Conservation (phyloP, 129 eudicot genomes). For the Artemisia tridentata region DNA sequence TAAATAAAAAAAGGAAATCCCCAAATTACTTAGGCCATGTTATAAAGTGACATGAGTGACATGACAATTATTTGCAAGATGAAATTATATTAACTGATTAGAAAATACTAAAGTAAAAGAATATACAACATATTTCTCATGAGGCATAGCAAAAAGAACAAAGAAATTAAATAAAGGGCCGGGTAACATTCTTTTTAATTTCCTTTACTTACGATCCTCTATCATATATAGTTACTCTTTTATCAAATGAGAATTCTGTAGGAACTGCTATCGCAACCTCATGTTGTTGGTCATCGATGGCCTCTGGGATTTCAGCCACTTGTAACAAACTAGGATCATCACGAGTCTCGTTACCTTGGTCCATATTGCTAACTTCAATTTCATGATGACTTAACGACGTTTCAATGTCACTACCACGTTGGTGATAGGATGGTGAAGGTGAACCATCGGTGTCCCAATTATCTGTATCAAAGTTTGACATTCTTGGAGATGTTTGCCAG, state of each 20-base stretch:
- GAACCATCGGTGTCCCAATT: constrained; percentile 35
- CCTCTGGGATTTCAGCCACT: constrained; percentile 4
- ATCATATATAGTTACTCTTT: constrained; percentile 19
- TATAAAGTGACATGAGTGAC: no score
- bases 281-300: constrained; percentile 13
- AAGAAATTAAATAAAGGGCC: constrained; percentile 15
- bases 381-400: constrained; percentile 14
- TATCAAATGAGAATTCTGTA: constrained; percentile 38
- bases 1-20: no score
- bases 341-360: constrained; percentile 9
- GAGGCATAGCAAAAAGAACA: constrained; percentile 3
- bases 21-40: no score
- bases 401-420: constrained; percentile 5
- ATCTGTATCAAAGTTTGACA: constrained; percentile 32
- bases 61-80: neutral
- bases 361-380: constrained; percentile 3
- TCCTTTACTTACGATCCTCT: constrained; percentile 11
- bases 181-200: neutral
- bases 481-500: constrained; percentile 40
- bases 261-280: constrained; percentile 27
- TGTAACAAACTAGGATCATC: constrained; percentile 12
- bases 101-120: neutral
- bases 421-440: constrained; percentile 36
- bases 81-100: neutral
- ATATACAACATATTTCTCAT: neutral